These are phyloP conservation scores for Leishmania guyanensis DNA, from an alignment of 208 protist genomes.

Conservation along the genomic window DNA sequence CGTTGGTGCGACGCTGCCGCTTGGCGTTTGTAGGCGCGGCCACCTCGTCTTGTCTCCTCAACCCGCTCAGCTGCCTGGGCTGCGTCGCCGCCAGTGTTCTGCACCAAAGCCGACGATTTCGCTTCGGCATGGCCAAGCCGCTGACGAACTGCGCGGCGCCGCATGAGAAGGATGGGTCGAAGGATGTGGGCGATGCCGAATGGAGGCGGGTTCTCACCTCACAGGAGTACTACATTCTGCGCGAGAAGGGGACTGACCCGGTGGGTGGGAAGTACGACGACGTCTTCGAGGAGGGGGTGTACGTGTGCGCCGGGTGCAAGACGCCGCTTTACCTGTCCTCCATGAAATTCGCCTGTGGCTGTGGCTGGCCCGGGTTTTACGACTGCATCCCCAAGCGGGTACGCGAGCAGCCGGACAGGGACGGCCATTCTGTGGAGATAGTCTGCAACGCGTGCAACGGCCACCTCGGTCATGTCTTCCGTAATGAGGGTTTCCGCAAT, in stretches of 20 bases:
- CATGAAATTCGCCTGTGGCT: slow-evolving; percentile 90
- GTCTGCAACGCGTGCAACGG: slow-evolving; percentile 92
- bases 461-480: slow-evolving; percentile 94
- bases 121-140: slow-evolving; percentile 5
- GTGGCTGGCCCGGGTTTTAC: slow-evolving; percentile 91
- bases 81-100: not conserved
- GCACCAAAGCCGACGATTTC: not conserved
- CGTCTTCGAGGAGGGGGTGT: slow-evolving; percentile 71
- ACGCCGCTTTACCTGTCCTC: slow-evolving; percentile 82
- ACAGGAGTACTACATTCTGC: slow-evolving; percentile 69
- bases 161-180: slow-evolving; percentile 60
- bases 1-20: not conserved
- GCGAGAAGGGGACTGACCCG: slow-evolving; percentile 80
- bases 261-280: slow-evolving; percentile 60
- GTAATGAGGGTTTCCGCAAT: slow-evolving; percentile 78
- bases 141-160: slow-evolving; percentile 67
- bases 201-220: slow-evolving; percentile 62
- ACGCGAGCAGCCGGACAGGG: slow-evolving; percentile 74
- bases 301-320: slow-evolving; percentile 79
- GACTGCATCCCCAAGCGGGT: slow-evolving; percentile 81
- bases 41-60: not conserved
- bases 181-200: slow-evolving; percentile 66
- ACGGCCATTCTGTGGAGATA: slow-evolving; percentile 85
- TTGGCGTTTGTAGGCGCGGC: not conserved
- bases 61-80: too few species aligned